These are phyloP conservation scores for Ceratocystis cubensis DNA, from an alignment of 2,329 filamentous ascomycete species.

Conservation along the genomic window DNA sequence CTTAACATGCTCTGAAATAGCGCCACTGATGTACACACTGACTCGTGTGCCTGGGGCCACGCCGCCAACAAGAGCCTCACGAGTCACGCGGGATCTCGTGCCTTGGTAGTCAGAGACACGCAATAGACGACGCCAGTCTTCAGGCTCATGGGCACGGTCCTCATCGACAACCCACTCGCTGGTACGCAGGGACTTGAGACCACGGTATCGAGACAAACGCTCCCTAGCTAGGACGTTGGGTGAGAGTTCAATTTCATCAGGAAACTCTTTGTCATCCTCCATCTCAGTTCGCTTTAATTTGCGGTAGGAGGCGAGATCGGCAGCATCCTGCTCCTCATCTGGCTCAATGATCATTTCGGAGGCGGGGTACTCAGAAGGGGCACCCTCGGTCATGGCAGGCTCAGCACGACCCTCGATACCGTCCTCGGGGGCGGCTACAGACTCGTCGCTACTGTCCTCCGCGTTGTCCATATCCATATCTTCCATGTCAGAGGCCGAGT, in stretches of 20 bases:
- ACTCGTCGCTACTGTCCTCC: slow-evolving; percentile 44
- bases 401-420: slow-evolving; percentile 59
- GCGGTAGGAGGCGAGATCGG: slow-evolving; percentile 71
- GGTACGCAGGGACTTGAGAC: slow-evolving; percentile 78
- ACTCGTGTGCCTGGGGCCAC: slow-evolving; percentile 75
- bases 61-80: slow-evolving; percentile 80
- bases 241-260: slow-evolving; percentile 89
- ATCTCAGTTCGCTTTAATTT: slow-evolving; percentile 65
- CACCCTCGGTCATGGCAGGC: slow-evolving; percentile 59
- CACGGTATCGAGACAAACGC: slow-evolving; percentile 72
- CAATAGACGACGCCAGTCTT: slow-evolving; percentile 76
- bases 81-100: slow-evolving; percentile 59
- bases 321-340: slow-evolving; percentile 66
- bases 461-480: slow-evolving; percentile 48
- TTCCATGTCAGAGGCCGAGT: slow-evolving; percentile 64
- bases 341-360: slow-evolving; percentile 83
- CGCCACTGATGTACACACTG: slow-evolving; percentile 55
- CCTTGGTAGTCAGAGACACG: slow-evolving; percentile 84
- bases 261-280: slow-evolving; percentile 86
- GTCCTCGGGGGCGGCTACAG: slow-evolving; percentile 61
- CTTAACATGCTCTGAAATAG: slow-evolving; percentile 34
- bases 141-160: slow-evolving; percentile 74
- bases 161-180: slow-evolving; percentile 83
- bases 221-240: slow-evolving; percentile 79
- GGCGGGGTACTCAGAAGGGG: slow-evolving; percentile 76